Base-by-base conservation (phyloP, 2,329 filamentous ascomycete genomes). In the Cladosporium colombiae region DNA sequence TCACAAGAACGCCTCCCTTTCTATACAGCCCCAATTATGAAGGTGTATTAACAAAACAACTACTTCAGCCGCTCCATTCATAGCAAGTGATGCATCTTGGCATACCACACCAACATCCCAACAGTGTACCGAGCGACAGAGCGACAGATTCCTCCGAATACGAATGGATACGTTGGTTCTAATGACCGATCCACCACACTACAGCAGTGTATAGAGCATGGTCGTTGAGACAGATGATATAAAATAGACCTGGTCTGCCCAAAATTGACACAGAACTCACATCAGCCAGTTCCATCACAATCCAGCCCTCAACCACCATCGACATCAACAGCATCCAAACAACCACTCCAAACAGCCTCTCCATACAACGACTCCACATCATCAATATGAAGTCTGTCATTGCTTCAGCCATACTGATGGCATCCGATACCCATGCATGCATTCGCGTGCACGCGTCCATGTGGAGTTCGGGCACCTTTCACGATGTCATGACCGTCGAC, bases 291-390 rank as follows among this genome's bases (percentile, higher is more conserved):
- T 52, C 58, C 44, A 62, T 52, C 58, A 61, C n/a, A 21, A 62
- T 62, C 40, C 44, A 37, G n/a, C 59, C 14, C 25, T 5, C 65
- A 75, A 40, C 82, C 85, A 23, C 87, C 88, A 21, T 88, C 89
- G 0, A 79, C 85, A 50, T 91, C 90, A 56, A 90, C 90, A 70
- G 91, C 91, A 0, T 96, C 96, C 77, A 46, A 46, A 21, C 85
- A 97, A 14, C 86, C 97, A 4, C 84, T 92, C 40, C 89, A 89
- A 65, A 33, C 18, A 95, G 31, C 8, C 31, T 2, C 11, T 33
- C 11, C 31, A 5, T 10, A n/a, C 85, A 97, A 16, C 86, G 97
- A 4, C 84, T 92, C 44, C 89, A 89, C 65, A 33, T 98, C 65
- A 88, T 92, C 29, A 86, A 87, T 58, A 87, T 96, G 1, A 94